Conservation (phyloP, 805 yeast genomes). For the Ogataea trehaloabstinens region DNA sequence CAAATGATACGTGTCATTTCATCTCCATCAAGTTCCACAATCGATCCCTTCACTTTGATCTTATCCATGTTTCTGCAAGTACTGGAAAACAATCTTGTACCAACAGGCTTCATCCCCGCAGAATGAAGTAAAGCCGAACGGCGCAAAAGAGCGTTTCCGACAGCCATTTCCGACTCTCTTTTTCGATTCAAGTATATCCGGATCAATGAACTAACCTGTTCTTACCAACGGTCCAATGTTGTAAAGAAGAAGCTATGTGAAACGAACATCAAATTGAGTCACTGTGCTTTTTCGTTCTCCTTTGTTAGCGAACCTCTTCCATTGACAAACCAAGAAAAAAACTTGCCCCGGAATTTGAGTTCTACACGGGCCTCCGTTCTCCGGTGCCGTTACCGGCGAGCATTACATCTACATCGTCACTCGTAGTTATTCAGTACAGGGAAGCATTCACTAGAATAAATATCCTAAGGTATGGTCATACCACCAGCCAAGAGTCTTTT, state of each 20-base stretch:
- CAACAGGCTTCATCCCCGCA: slow-evolving; percentile 3
- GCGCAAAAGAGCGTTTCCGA: not conserved
- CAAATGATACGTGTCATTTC: slow-evolving; percentile 87
- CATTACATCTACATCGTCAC: not conserved
- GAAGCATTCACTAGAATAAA: slow-evolving; percentile 22
- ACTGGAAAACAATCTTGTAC: slow-evolving; percentile 27
- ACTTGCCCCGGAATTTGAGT: not conserved
- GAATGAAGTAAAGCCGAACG: not conserved
- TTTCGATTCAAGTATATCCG: too few relatives aligned
- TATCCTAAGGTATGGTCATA: slow-evolving; percentile 31
- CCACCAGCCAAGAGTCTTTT: slow-evolving; percentile 24
- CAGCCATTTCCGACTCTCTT: not conserved
- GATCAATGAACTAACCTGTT: too few relatives aligned
- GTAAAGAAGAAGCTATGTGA: too few relatives aligned
- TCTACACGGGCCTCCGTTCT: slow-evolving; percentile 1
- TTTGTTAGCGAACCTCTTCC: too few relatives aligned
- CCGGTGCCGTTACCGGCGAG: slow-evolving; percentile 3
- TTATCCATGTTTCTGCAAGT: slow-evolving; percentile 38
- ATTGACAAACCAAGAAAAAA: too few relatives aligned
- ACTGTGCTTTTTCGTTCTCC: too few relatives aligned
- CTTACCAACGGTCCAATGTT: too few relatives aligned
- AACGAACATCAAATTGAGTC: too few relatives aligned
- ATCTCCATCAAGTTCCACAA: slow-evolving; percentile 82
- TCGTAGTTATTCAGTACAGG: not conserved
- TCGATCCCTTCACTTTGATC: slow-evolving; percentile 67